Percentiles rank a stretch among this genome's conserved stretches.
phyloP scores from a whole-genome alignment of 495 filamentous ascomycete genomes.

The Bacidia rubella region DNA sequence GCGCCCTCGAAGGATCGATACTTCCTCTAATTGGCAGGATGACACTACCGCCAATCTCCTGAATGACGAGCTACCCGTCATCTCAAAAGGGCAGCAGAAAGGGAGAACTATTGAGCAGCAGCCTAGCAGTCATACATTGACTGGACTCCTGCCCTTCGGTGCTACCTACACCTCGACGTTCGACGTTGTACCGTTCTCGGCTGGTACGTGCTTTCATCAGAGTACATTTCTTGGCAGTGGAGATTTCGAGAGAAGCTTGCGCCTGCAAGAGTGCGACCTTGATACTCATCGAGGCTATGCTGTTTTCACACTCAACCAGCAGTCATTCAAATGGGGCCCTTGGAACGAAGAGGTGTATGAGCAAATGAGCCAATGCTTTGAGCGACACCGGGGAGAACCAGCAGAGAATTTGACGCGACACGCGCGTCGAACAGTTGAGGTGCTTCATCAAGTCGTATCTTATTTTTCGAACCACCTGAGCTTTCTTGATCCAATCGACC shows the following conservation, averaged over 20 bases:
- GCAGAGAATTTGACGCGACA: neutral
- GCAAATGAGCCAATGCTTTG: slow-evolving; percentile 45
- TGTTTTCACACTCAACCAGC: slow-evolving; percentile 34
- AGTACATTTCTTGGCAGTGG: slow-evolving; percentile 66
- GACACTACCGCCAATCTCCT: neutral
- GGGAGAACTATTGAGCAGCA: neutral
- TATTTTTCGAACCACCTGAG: slow-evolving; percentile 37
- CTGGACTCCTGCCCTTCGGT: slow-evolving; percentile 44
- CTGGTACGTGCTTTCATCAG: slow-evolving; percentile 63
- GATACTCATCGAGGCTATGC: slow-evolving; percentile 23
- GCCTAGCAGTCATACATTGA: neutral
- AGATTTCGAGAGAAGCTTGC: slow-evolving; percentile 40
- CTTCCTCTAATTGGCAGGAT: slow-evolving; percentile 18
- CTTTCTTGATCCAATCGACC: slow-evolving; percentile 40
- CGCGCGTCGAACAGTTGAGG: neutral
- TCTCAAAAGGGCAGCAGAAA: neutral
- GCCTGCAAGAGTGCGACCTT: slow-evolving; percentile 21
- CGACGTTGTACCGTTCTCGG: slow-evolving; percentile 49
- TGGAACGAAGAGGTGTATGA: slow-evolving; percentile 62
- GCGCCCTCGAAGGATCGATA: slow-evolving; percentile 39
- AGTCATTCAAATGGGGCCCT: slow-evolving; percentile 44
- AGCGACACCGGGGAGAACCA: slow-evolving; percentile 26
- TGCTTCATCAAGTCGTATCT: slow-evolving; percentile 28
- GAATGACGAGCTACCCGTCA: neutral
- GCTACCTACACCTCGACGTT: slow-evolving; percentile 65